Conservation (phyloP, 495 filamentous ascomycete species). For the Lasiosphaeriaceae sp. region DNA sequence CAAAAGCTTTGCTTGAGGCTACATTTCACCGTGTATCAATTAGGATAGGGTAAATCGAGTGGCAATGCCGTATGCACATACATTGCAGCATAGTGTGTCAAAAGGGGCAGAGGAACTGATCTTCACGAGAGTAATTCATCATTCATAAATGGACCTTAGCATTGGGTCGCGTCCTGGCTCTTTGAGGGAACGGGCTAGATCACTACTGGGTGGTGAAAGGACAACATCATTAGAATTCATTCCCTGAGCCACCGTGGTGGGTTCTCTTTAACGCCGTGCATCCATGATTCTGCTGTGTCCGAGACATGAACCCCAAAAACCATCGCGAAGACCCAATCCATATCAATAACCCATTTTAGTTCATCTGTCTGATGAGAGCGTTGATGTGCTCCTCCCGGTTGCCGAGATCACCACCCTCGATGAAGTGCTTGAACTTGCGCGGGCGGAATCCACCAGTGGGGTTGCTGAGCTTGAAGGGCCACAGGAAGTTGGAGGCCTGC, state of each 20-base stretch:
- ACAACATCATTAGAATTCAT: constrained; percentile 30
- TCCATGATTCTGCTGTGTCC: constrained; percentile 37
- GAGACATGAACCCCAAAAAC: constrained; percentile 32
- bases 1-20: background rate
- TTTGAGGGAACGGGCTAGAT: constrained; percentile 18
- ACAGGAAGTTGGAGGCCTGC: constrained; percentile 99
- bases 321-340: constrained; percentile 8
- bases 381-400: constrained; percentile 99
- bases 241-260: constrained; percentile 22
- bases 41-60: no score
- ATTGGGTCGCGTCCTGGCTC: constrained; percentile 21
- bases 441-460: constrained; percentile 92
- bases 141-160: constrained; percentile 8
- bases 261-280: constrained; percentile 28
- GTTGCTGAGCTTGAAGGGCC: constrained; percentile 99
- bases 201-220: constrained; percentile 18
- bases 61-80: no score
- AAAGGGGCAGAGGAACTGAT: background rate
- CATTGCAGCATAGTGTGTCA: no score
- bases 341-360: constrained; percentile 52
- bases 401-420: constrained; percentile 96
- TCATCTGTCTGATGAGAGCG: constrained; percentile 94
- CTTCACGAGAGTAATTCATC: background rate
- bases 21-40: no score
- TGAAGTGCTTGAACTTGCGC: constrained; percentile 98